Evolutionary conservation across 495 filamentous ascomycete species (phyloP).

Genomic region (Neurospora hispaniola): DNA sequence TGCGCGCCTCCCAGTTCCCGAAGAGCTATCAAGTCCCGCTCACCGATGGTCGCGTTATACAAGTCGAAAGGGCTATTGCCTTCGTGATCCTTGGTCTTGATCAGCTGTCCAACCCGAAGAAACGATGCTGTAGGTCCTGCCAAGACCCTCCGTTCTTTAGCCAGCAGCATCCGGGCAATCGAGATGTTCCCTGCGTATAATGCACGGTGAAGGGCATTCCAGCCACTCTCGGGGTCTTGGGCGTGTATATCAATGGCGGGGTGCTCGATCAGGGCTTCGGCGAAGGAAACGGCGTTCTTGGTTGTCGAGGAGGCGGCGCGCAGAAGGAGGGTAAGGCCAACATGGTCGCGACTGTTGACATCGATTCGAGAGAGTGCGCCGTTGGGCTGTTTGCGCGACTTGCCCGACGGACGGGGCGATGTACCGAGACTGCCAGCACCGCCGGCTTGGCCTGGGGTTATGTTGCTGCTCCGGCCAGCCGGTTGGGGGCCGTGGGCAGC

Average conservation of each 20-base stretch:
- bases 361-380: constrained; percentile 54
- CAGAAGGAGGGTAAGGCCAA: constrained; percentile 75
- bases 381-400: constrained; percentile 33
- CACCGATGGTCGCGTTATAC: constrained; percentile 70
- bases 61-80: constrained; percentile 92
- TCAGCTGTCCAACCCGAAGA: constrained; percentile 49
- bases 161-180: constrained; percentile 69
- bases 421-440: constrained; percentile 24
- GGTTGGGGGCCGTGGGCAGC: constrained; percentile 43
- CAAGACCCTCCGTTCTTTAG: constrained; percentile 59
- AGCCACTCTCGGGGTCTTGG: constrained; percentile 86
- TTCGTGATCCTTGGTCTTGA: constrained; percentile 92
- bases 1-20: constrained; percentile 16
- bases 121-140: constrained; percentile 36
- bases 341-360: constrained; percentile 69
- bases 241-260: constrained; percentile 76
- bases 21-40: constrained; percentile 28
- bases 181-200: constrained; percentile 88
- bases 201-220: constrained; percentile 89
- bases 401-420: constrained; percentile 34
- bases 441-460: constrained; percentile 17
- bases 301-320: constrained; percentile 68
- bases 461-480: constrained; percentile 29
- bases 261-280: constrained; percentile 64
- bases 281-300: constrained; percentile 57